These are phyloP conservation scores for Flaveria linearis DNA, from an alignment of 129 eudicot genomes.

Conservation along the genomic window DNA sequence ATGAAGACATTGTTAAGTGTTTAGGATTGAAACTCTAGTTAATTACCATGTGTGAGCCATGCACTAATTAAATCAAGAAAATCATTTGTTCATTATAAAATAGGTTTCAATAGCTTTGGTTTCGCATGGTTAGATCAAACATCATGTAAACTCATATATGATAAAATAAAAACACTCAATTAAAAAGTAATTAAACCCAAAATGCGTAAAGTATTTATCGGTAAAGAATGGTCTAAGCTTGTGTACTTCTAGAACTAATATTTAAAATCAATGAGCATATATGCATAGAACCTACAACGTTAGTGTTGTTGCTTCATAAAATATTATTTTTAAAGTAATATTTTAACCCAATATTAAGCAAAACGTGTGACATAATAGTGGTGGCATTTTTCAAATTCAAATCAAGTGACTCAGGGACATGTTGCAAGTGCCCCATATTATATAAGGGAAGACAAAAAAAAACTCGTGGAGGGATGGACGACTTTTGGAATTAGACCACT, in stretches of 20 bases:
- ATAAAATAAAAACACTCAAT: background rate
- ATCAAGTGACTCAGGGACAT: conserved; percentile 23
- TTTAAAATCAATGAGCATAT: background rate
- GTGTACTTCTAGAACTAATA: conserved; percentile 8
- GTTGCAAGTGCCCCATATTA: conserved; percentile 19
- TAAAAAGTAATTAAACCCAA: background rate
- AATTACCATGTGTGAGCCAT: no score
- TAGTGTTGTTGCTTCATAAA: conserved; percentile 15
- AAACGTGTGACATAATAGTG: conserved; percentile 14
- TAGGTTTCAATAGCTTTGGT: no score
- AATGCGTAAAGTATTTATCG: background rate
- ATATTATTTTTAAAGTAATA: background rate
- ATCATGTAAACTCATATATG: no score
- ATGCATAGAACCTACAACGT: conserved; percentile 32
- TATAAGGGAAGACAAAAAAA: background rate
- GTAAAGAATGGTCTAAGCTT: background rate
- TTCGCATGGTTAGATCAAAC: no score
- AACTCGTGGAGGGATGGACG: background rate
- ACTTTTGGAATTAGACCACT: conserved; percentile 17
- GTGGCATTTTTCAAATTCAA: conserved; percentile 19
- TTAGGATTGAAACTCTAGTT: no score
- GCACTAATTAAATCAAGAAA: no score
- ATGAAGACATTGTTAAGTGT: no score
- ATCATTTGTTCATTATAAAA: no score
- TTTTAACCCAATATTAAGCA: background rate